Evolutionary conservation across 768 basidiomycete genomes (phyloP).

Genomic region (Mycena alexandri): DNA sequence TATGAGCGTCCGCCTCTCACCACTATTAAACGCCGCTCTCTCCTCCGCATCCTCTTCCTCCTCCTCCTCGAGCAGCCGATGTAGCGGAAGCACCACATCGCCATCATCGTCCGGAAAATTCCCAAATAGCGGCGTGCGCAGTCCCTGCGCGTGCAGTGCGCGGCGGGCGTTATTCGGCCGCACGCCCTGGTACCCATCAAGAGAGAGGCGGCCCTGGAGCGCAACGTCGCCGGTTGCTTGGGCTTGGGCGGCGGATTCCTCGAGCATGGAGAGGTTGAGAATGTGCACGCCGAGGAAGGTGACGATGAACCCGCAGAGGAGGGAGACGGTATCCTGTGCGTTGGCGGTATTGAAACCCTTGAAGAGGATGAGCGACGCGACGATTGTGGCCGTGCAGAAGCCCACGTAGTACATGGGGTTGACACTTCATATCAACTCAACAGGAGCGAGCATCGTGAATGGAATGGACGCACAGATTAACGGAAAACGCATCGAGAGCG

Average conservation of each 20-base stretch:
- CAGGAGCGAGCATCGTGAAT: constrained; percentile 1
- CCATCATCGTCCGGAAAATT: constrained; percentile 52
- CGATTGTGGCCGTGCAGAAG: constrained; percentile 93
- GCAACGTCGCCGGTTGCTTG: constrained; percentile 80
- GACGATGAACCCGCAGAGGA: constrained; percentile 90
- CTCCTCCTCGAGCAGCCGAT: constrained; percentile 78
- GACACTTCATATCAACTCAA: constrained; percentile 64
- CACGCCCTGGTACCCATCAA: constrained; percentile 78
- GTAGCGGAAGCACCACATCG: constrained; percentile 71
- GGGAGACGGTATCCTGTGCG: constrained; percentile 84
- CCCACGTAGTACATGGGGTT: constrained; percentile 99
- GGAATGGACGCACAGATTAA: constrained; percentile 84
- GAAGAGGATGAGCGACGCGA: constrained; percentile 96
- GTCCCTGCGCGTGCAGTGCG: constrained; percentile 63
- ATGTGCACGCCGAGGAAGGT: constrained; percentile 99
- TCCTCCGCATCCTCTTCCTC: constrained; percentile 64
- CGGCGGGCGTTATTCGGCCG: constrained; percentile 48
- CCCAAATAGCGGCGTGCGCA: constrained; percentile 81
- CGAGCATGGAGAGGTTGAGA: constrained; percentile 79
- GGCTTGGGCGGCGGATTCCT: constrained; percentile 71
- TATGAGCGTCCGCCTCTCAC: too few relatives aligned
- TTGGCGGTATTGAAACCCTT: constrained; percentile 95
- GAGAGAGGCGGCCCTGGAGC: constrained; percentile 82
- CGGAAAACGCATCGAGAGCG: constrained; percentile 95
- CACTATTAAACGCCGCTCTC: constrained; percentile 30